Evolutionary conservation across 2,329 filamentous ascomycete species (phyloP).

Genomic region (Arthrinium puccinioides): DNA sequence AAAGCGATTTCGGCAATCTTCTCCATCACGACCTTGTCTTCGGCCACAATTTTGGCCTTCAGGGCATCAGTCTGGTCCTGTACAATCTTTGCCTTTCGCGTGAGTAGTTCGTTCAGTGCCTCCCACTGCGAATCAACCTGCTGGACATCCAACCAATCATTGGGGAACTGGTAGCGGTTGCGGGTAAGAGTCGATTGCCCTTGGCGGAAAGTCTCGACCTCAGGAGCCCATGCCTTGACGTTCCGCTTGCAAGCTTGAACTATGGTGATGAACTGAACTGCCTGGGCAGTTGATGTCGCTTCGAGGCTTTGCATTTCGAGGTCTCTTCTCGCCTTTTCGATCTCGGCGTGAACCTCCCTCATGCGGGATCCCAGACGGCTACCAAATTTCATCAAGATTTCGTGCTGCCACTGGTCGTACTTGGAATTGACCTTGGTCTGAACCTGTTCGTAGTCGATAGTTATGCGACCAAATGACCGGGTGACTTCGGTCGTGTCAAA

Average conservation of each 20-base stretch:
- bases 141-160: conserved; percentile 91
- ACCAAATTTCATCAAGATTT: conserved; percentile 91
- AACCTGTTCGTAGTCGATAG: conserved; percentile 96
- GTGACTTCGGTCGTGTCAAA: conserved; percentile 97
- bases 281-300: conserved; percentile 90
- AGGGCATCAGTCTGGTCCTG: conserved; percentile 94
- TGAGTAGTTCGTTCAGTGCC: conserved; percentile 82
- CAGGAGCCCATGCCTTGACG: conserved; percentile 88
- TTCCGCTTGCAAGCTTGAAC: conserved; percentile 95
- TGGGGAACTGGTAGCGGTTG: conserved; percentile 88
- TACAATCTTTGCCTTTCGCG: conserved; percentile 89
- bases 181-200: conserved; percentile 87
- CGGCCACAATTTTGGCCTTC: conserved; percentile 86
- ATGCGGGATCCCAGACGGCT: conserved; percentile 81
- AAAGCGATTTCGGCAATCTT: conserved; percentile 78
- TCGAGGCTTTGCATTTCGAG: conserved; percentile 89
- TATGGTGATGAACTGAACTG: conserved; percentile 96
- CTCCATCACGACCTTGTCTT: conserved; percentile 84
- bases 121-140: conserved; percentile 97
- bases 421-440: conserved; percentile 98
- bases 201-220: conserved; percentile 92
- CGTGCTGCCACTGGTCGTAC: conserved; percentile 99
- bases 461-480: conserved; percentile 86
- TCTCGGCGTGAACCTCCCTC: conserved; percentile 85
- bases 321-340: conserved; percentile 83